A percentile compares a stretch with the other conserved stretches of the same genome.
Evolutionary conservation across 2,329 filamentous ascomycete species (phyloP).

Genomic region (Hymenoscyphus scutula): DNA sequence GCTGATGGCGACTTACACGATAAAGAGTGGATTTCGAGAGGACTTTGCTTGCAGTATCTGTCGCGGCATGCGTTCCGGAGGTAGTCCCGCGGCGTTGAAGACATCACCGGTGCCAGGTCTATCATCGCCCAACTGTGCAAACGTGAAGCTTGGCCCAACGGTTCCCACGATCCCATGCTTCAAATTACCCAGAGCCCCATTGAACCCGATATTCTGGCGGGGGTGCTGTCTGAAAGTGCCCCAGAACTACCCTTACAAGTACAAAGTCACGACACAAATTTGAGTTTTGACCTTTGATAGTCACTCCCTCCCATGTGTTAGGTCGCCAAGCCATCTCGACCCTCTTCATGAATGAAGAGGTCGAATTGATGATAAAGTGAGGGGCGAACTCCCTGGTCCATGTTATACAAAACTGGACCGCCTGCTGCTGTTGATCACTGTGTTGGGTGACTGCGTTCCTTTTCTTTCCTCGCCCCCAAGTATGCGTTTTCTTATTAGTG

Average conservation of each 20-base stretch:
- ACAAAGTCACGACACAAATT: not conserved
- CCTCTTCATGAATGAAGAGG: not conserved
- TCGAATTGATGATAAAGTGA: not conserved
- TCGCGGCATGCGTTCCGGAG: not conserved
- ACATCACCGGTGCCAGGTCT: not conserved
- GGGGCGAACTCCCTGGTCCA: not conserved
- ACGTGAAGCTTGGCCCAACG: not conserved
- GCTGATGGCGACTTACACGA: not conserved
- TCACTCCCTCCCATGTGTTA: not conserved
- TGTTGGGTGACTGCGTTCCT: not conserved
- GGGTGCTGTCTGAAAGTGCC: not conserved
- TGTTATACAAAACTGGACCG: not conserved
- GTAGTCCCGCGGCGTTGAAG: not conserved
- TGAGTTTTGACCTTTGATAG: conserved; percentile 2
- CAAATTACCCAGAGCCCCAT: too few species aligned
- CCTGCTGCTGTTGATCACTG: not conserved
- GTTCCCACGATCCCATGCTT: not conserved
- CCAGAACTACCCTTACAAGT: not conserved
- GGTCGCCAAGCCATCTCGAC: not conserved
- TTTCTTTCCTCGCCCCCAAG: not conserved
- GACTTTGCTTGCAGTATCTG: not conserved
- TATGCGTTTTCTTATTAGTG: conserved; percentile 5
- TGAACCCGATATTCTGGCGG: not conserved
- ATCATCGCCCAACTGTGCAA: not conserved
- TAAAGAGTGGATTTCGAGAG: not conserved